phyloP scores from a whole-genome alignment of 1,284 basidiomycete genomes.

The Heterobasidion occidentale region DNA sequence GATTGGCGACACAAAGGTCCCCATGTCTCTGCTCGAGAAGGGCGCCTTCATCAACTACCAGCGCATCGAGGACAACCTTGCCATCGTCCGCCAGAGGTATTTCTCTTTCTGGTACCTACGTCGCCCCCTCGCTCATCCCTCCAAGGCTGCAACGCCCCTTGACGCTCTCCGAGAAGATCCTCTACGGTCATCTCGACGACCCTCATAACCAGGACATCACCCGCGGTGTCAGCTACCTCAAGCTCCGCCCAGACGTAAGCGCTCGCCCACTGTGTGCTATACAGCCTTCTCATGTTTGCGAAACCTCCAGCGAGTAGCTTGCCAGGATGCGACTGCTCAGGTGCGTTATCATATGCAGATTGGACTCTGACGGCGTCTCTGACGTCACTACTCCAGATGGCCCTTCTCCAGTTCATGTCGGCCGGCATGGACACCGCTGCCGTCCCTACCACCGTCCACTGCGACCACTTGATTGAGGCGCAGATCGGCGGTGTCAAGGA shows the following conservation, averaged over 20 bases:
- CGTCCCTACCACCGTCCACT: constrained; percentile 97
- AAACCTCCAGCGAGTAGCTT: constrained; percentile 82
- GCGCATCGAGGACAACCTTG: constrained; percentile 93
- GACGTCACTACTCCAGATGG: constrained; percentile 69
- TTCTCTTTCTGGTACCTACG: constrained; percentile 1
- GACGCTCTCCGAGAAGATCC: constrained; percentile 96
- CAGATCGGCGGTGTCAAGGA: constrained; percentile 92
- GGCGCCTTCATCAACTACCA: constrained; percentile 95
- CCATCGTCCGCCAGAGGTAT: constrained; percentile 74
- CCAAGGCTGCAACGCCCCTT: constrained; percentile 84
- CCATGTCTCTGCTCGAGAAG: constrained; percentile 87
- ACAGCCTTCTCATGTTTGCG: constrained; percentile 4
- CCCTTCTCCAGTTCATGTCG: constrained; percentile 99
- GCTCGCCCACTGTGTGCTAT: neutral
- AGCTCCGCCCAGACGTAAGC: constrained; percentile 90
- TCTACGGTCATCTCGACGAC: constrained; percentile 98
- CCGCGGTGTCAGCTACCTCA: constrained; percentile 89
- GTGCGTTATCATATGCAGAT: constrained; percentile 18
- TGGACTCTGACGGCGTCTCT: constrained; percentile 6
- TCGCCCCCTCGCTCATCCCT: neutral
- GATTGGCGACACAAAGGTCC: constrained; percentile 89
- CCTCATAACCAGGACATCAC: constrained; percentile 84
- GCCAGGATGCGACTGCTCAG: constrained; percentile 98
- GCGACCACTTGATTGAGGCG: constrained; percentile 99
- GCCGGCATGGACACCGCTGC: constrained; percentile 97